These are phyloP conservation scores for Colletotrichum siamense DNA, from an alignment of 2,329 filamentous ascomycete genomes.

Conservation along the genomic window DNA sequence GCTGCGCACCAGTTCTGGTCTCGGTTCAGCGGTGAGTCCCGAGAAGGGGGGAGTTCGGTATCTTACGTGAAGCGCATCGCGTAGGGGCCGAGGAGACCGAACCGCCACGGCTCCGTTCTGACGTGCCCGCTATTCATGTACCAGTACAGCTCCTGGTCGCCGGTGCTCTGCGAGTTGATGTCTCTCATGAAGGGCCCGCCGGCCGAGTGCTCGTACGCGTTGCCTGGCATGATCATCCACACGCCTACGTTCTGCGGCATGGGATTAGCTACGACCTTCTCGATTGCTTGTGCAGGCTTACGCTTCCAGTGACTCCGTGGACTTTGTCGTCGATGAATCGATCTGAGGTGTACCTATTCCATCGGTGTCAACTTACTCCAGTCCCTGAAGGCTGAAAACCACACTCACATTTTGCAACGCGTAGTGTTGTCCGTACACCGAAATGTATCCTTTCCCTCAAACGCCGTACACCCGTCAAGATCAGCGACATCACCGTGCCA, in stretches of 20 bases:
- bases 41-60: neutral
- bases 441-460: conserved; percentile 23
- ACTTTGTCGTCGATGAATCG: conserved; percentile 65
- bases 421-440: conserved; percentile 23
- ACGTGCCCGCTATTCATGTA: conserved; percentile 67
- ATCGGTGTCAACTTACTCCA: neutral
- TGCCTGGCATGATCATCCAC: conserved; percentile 52
- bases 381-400: neutral
- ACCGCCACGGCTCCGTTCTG: conserved; percentile 60
- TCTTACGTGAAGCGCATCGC: conserved; percentile 55
- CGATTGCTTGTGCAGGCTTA: conserved; percentile 18
- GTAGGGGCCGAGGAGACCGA: conserved; percentile 65
- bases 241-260: conserved; percentile 37
- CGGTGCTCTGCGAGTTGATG: conserved; percentile 63
- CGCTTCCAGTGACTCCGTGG: conserved; percentile 45
- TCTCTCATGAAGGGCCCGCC: conserved; percentile 64
- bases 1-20: conserved; percentile 49
- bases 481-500: conserved; percentile 26
- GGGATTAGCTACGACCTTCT: conserved; percentile 21
- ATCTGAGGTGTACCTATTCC: conserved; percentile 54
- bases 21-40: neutral
- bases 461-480: conserved; percentile 26
- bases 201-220: conserved; percentile 60
- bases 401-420: conserved; percentile 8
- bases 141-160: conserved; percentile 58